Evolutionary conservation across 2,329 filamentous ascomycete genomes (phyloP).

Genomic region (Fusarium sp.): DNA sequence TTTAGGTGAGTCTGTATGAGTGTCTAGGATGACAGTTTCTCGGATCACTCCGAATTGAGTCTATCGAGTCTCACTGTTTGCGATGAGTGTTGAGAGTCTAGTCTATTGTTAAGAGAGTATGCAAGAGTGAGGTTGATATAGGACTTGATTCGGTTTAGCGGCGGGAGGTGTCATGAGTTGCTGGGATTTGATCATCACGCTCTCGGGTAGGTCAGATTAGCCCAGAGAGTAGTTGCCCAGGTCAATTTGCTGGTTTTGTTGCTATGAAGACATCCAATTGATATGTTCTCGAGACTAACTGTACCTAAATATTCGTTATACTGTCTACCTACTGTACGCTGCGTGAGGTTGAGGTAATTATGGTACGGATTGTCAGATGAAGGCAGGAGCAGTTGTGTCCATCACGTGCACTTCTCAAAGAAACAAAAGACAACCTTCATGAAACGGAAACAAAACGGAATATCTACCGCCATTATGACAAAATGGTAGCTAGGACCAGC

Average conservation of each 20-base stretch:
- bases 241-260: not conserved
- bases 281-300: too few species aligned
- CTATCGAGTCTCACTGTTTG: not conserved
- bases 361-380: too few species aligned
- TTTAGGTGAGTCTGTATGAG: not conserved
- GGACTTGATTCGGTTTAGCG: constrained; percentile 35
- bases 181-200: constrained; percentile 9
- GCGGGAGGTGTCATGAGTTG: constrained; percentile 13
- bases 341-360: too few species aligned
- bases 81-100: not conserved
- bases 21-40: not conserved
- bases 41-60: not conserved
- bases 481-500: not conserved
- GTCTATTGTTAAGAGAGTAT: not conserved
- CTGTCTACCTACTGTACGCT: too few species aligned
- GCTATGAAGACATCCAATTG: too few species aligned
- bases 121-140: constrained; percentile 25
- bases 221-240: not conserved
- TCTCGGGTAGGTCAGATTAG: constrained; percentile 18
- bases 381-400: not conserved
- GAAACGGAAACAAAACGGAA: not conserved
- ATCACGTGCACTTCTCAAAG: not conserved
- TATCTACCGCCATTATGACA: not conserved
- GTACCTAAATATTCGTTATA: too few species aligned
- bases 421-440: too few species aligned